Conservation (phyloP, 2,329 filamentous ascomycete species). For the Blastomyces parvus region DNA sequence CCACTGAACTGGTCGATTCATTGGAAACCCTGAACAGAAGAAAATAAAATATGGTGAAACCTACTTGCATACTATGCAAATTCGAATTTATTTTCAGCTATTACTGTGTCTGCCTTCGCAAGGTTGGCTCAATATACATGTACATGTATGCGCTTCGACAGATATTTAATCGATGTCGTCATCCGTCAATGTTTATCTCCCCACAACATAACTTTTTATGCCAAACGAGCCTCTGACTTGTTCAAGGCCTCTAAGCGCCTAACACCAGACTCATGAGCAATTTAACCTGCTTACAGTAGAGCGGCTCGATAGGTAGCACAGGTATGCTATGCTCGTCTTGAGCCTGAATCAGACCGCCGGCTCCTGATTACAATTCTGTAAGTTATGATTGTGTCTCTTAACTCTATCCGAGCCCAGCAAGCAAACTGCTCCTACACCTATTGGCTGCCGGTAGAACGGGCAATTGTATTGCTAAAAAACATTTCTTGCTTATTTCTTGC, state of each 20-base stretch:
- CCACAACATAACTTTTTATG: no score
- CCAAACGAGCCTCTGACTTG: no score
- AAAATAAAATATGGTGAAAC: no score
- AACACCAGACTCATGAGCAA: background rate
- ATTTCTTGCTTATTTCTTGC: background rate
- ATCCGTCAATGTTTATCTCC: slow-evolving; percentile 15
- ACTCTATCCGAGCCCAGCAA: background rate
- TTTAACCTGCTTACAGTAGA: background rate
- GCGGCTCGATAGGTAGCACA: background rate
- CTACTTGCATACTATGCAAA: no score
- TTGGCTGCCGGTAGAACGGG: background rate
- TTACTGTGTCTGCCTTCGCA: no score
- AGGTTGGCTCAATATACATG: no score
- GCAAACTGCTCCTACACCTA: background rate
- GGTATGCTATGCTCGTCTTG: background rate
- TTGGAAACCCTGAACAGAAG: no score
- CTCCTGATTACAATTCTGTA: background rate
- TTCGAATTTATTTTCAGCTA: no score
- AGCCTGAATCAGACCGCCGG: no score
- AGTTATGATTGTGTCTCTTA: background rate
- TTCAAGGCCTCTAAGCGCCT: no score
- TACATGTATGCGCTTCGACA: no score
- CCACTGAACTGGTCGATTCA: no score
- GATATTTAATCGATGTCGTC: slow-evolving; percentile 25
- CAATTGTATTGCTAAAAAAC: background rate